Evolutionary conservation across 2,329 filamentous ascomycete species (phyloP), one percentile per base, ranked within the genome.

Genomic region (Fusarium citri): DNA sequence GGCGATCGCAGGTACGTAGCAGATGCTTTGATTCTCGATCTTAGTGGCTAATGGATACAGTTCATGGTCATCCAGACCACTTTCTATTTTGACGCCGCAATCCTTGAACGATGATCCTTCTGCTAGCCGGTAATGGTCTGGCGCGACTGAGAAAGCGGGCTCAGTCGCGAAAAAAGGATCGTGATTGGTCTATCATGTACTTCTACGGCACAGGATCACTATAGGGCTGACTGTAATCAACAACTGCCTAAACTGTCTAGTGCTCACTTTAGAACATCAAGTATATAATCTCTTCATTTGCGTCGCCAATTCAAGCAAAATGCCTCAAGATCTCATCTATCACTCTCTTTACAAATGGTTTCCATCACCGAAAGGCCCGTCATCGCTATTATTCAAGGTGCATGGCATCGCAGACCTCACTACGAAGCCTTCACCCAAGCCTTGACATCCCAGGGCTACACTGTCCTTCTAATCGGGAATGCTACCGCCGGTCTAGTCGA

Each of bases 351-450:
- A 4, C 9, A 53, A 26, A 66, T 69, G 62, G 16, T 48, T 20
- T 0, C 8, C 2, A 26, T 9, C 2, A 6, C 28, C 0, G 45
- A 55, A 6, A 63, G 49, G 5, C 64, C 68, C 1, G 51, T 59
- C 0, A 64, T 71, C 4, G 56, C 57, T 3, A 48, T 72, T 3
- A 23, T 59, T 0, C 60, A 66, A 10, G 68, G 68, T 0, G 68
- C 68, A 0, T 71, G 68, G 64, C 60, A 71, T 4, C 54, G 60
- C 2, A 25, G 41, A 3, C 25, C 9, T 3, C 65, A 72, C 12
- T 72, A 72, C 20, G 10, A 57, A 12, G 16, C 5, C 8, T 37
- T 71, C 1, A 26, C n/a, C 2, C 3, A 66, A 11, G 23, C 23
- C 1, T 3, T 72, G 3, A 42, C 15, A 3, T 2, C 23, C 16